Evolutionary conservation across 306 rosid species (phyloP), one percentile per base, ranked within the genome.

Genomic region (Luffa acutangula): DNA sequence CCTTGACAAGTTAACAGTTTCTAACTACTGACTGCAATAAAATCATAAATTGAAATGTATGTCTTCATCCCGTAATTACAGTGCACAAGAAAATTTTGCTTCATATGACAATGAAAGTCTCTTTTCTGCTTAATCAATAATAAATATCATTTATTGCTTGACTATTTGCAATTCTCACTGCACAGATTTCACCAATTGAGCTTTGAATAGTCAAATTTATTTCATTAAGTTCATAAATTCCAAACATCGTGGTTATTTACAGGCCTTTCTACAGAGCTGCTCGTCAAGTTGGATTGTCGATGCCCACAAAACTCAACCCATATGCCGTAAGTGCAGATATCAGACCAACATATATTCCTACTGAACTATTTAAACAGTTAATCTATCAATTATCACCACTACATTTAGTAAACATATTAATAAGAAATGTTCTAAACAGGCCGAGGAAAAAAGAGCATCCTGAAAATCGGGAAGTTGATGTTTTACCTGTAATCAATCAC

Each of bases 401-500:
- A 9, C 78, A 33, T 52, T 51, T 74, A 15, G 20, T 52, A 51
- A 49, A 52, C 77, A 51, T 51, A 51, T 15, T 3, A 17, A 74
- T 15, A 36, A 75, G 63, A 56, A 39, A 52, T 51, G 62, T 65
- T 51, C 62, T 33, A 79, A 17, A 74, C 14, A 33, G 13, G 63
- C 48, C 10, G 36, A 34, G 43, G 78, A 75, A 75, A n/a, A 34
- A 37, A 20, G 78, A 46, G 49, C 39, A 56, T n/a, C 45, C 58
- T 10, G 17, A 83, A 13, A 66, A 59, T 56, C n/a, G 71, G 65
- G 65, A 77, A 20, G 64, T 62, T 45, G 83, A 79, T 81, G 73
- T 42, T 42, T 45, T 86, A 94, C 98, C 93, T 92, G 88, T 95
- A 95, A 87, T 95, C 98, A 75, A 95, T 95, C 43, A 95, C 85